These are phyloP conservation scores for Sporothrix variecibatus DNA, from an alignment of 2,329 filamentous ascomycete species.

Conservation along the genomic window DNA sequence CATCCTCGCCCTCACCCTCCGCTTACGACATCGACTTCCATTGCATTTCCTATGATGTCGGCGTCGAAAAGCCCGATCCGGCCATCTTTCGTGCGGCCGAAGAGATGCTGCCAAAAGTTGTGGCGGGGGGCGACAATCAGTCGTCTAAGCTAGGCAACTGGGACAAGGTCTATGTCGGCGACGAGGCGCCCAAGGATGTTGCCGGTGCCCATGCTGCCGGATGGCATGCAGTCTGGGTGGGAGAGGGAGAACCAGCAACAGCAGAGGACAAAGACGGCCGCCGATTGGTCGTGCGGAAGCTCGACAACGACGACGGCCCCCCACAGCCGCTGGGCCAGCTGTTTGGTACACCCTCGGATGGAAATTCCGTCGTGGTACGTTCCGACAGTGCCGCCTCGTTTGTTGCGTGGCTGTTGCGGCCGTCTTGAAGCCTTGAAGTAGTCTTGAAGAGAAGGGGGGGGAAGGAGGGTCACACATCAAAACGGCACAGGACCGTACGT, in stretches of 20 bases:
- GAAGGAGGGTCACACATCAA: no score
- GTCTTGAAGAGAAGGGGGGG: no score
- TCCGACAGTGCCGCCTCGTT: constrained; percentile 13
- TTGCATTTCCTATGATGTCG: constrained; percentile 65
- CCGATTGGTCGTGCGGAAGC: background rate
- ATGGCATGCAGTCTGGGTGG: constrained; percentile 28
- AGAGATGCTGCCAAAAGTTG: constrained; percentile 37
- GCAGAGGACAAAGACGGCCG: background rate
- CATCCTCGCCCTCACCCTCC: background rate
- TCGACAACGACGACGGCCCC: background rate
- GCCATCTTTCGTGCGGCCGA: constrained; percentile 59
- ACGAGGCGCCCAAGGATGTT: constrained; percentile 30
- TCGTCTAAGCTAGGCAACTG: background rate
- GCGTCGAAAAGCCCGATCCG: constrained; percentile 58
- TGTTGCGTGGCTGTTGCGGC: constrained; percentile 8
- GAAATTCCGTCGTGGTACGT: background rate
- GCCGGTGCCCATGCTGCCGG: constrained; percentile 26
- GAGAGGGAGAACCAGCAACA: background rate
- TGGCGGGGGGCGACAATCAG: background rate
- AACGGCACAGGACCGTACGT: no score
- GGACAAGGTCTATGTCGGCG: constrained; percentile 30
- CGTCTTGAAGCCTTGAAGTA: no score
- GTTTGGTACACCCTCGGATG: background rate
- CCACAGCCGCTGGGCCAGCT: background rate
- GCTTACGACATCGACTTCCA: constrained; percentile 53